These are phyloP conservation scores for Heliamphora pulchella DNA, from an alignment of 179 eudicot species.

Conservation along the genomic window DNA sequence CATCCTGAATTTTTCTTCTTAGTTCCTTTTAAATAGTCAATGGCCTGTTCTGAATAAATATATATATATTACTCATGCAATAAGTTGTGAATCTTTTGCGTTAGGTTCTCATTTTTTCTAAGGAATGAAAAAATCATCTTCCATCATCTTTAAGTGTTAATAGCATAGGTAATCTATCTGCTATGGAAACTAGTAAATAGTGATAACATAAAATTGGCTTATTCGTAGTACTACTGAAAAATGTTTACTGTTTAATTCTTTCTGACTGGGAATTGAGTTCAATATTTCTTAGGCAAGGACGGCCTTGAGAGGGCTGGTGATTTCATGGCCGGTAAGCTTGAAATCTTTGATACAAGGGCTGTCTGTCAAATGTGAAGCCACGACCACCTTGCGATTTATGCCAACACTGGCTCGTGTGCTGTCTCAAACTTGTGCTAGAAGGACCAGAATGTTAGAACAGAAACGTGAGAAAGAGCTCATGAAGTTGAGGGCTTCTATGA, in stretches of 20 bases:
- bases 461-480: constrained; percentile 30
- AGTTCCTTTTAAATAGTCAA: background rate
- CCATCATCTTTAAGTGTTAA: too few relatives aligned
- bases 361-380: constrained; percentile 60
- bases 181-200: too few relatives aligned
- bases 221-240: too few relatives aligned
- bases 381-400: constrained; percentile 52
- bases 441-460: constrained; percentile 44
- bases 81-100: too few relatives aligned
- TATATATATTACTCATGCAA: too few relatives aligned
- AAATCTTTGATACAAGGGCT: constrained; percentile 60
- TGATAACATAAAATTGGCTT: too few relatives aligned
- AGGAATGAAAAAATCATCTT: background rate
- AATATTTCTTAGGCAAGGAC: constrained; percentile 49
- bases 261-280: background rate
- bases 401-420: constrained; percentile 65
- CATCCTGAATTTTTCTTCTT: background rate
- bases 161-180: too few relatives aligned
- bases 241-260: too few relatives aligned
- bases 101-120: background rate
- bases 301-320: constrained; percentile 42
- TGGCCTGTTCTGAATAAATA: too few relatives aligned
- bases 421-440: constrained; percentile 50
- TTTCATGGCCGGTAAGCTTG: constrained; percentile 48
- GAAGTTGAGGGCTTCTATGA: constrained; percentile 20